Evolutionary conservation across 305 asterid species (phyloP), one percentile per base, ranked within the genome.

Genomic region (Solanum chacoense): DNA sequence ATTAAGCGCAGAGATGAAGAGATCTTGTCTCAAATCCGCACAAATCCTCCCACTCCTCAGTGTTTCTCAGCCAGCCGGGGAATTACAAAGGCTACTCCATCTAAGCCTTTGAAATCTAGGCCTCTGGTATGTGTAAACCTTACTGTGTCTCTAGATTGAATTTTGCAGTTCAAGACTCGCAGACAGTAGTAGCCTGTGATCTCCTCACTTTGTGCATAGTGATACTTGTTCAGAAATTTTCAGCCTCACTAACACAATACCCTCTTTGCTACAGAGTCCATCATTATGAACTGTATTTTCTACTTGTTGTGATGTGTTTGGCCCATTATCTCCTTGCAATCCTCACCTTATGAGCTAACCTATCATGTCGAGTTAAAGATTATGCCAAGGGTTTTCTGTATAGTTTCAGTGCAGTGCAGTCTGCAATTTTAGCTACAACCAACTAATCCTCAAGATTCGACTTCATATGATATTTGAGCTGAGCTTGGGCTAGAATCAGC

Each of bases 11-110:
- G 81, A 87, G 93, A 90, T 38, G 90, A 90, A 20, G 93, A 89
- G 31, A 90, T 88, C 50, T 88, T 90, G 91, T 69, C 90, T 63
- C 94, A 92, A 32, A 96, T 97, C 71, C 94, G 99, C 78, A 97
- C 98, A 8, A 90, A 90, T 86, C 99, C 99, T 90, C 99, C 99
- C 1, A 95, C 99, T 59, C 99, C 99, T 28, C 99, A 97, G 55
- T 93, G 98, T 91, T 96, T 97, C 92, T 95, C 99, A 20, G 96
- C 94, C 59, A 90, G 88, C 65, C 89, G 45, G 8, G 94, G 91
- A 34, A 72, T 90, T 24, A 88, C 89, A 59, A 93, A 92, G 88
- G 89, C 93, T 34, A 37, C 90, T 3, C 91, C 94, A 16, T 92
- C 92, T 11, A 94, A 90, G 91, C 90, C 94, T 80, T 89, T 90